Evolutionary conservation across 371 early-diverging fungal species (phyloP).

Genomic region (Coemansia sp.): DNA sequence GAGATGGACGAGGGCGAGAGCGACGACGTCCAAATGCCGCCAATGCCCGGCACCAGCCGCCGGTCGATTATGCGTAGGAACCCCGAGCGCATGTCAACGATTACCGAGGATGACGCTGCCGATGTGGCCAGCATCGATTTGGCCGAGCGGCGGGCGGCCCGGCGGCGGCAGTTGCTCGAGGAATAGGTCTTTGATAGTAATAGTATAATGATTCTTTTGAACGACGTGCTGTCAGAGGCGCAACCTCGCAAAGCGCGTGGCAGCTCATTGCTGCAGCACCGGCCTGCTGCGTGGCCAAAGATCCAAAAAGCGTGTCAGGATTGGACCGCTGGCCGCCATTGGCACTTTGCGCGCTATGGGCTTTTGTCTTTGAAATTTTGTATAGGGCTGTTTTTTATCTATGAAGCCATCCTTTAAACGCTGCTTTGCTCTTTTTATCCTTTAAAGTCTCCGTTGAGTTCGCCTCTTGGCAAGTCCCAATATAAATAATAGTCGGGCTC

Average conservation of each 20-base stretch:
- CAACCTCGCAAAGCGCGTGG: too few relatives aligned
- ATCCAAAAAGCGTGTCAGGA: too few relatives aligned
- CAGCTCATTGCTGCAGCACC: neutral
- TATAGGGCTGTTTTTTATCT: neutral
- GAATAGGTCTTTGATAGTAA: neutral
- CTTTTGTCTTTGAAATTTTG: neutral
- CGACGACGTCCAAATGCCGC: constrained; percentile 16
- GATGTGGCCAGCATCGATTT: constrained; percentile 3
- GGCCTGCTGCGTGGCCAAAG: too few relatives aligned
- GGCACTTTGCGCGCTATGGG: too few relatives aligned
- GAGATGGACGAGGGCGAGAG: neutral
- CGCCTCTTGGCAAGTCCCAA: neutral
- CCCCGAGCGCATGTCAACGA: constrained; percentile 30
- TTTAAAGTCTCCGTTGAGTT: neutral
- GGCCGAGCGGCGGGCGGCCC: constrained; percentile 27
- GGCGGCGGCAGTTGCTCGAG: constrained; percentile 26
- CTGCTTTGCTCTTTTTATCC: neutral
- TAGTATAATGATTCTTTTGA: neutral
- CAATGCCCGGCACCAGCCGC: constrained; percentile 11
- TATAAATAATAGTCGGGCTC: neutral
- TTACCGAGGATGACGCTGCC: constrained; percentile 28
- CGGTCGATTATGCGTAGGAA: constrained; percentile 18
- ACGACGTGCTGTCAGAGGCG: too few relatives aligned
- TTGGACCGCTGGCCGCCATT: too few relatives aligned
- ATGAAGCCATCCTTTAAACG: neutral